Evolutionary conservation across 1,139 yeast species (phyloP).

Genomic region (Meyerozyma athensensis): DNA sequence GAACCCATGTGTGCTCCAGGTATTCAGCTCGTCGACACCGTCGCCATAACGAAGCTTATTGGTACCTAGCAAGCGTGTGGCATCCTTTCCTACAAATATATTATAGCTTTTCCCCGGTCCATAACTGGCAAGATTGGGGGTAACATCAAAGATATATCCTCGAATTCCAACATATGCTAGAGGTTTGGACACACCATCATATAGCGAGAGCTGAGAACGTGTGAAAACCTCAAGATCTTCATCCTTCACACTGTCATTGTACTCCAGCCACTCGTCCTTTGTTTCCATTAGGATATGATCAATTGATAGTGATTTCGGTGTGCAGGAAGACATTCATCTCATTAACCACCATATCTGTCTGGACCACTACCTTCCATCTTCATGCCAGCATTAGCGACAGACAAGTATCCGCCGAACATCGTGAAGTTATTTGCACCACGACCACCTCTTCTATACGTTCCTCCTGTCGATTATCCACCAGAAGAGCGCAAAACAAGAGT

Average conservation of each 20-base stretch:
- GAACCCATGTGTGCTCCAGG: constrained; percentile 47
- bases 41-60: constrained; percentile 43
- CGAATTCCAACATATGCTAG: constrained; percentile 67
- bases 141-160: constrained; percentile 75
- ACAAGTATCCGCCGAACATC: constrained; percentile 60
- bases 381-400: constrained; percentile 12
- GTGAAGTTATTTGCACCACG: constrained; percentile 64
- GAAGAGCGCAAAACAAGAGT: constrained; percentile 44
- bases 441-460: constrained; percentile 56
- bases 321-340: no score
- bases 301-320: no score
- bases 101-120: constrained; percentile 76
- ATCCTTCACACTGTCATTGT: constrained; percentile 20
- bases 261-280: constrained; percentile 1
- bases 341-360: no score
- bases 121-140: constrained; percentile 57
- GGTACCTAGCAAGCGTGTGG: constrained; percentile 61
- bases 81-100: constrained; percentile 71
- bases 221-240: constrained; percentile 30
- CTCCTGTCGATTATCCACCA: constrained; percentile 53
- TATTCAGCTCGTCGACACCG: constrained; percentile 33
- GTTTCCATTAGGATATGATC: no score
- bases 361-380: no score
- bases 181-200: constrained; percentile 28
- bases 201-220: constrained; percentile 28